These are phyloP conservation scores for Hypoxylon sp. DNA, from an alignment of 2,329 filamentous ascomycete species.

Conservation along the genomic window DNA sequence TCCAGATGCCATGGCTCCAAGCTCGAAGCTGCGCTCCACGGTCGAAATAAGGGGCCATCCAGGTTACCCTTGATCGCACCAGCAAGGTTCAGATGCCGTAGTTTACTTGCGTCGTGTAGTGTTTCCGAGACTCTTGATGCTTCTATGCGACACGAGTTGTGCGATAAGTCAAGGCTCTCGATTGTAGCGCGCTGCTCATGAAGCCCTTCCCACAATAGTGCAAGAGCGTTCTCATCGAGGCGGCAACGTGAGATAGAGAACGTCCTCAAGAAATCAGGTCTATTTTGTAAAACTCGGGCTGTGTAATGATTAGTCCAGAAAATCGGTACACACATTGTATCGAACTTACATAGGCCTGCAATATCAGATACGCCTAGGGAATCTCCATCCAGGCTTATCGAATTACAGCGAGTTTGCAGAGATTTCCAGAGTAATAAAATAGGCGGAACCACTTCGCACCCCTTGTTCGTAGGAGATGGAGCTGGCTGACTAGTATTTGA, in stretches of 20 bases:
- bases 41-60: slow-evolving; percentile 60
- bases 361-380: slow-evolving; percentile 60
- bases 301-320: slow-evolving; percentile 19
- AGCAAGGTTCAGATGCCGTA: slow-evolving; percentile 63
- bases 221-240: slow-evolving; percentile 62
- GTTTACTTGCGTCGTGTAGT: slow-evolving; percentile 57
- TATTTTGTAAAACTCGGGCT: slow-evolving; percentile 49
- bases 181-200: slow-evolving; percentile 59
- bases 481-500: slow-evolving; percentile 33
- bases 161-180: slow-evolving; percentile 63
- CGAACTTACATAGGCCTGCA: slow-evolving; percentile 59
- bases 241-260: slow-evolving; percentile 65
- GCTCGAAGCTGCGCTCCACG: slow-evolving; percentile 54
- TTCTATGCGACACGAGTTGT: slow-evolving; percentile 64
- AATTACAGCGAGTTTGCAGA: slow-evolving; percentile 62
- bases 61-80: slow-evolving; percentile 62
- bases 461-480: slow-evolving; percentile 23
- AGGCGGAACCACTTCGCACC: slow-evolving; percentile 59
- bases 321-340: not conserved
- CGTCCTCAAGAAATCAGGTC: slow-evolving; percentile 56
- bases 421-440: slow-evolving; percentile 63
- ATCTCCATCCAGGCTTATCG: slow-evolving; percentile 64
- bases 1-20: slow-evolving; percentile 59
- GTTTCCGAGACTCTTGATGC: slow-evolving; percentile 60
- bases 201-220: slow-evolving; percentile 61